Conservation (phyloP, 495 filamentous ascomycete species). For the Xylaria intraflava region DNA sequence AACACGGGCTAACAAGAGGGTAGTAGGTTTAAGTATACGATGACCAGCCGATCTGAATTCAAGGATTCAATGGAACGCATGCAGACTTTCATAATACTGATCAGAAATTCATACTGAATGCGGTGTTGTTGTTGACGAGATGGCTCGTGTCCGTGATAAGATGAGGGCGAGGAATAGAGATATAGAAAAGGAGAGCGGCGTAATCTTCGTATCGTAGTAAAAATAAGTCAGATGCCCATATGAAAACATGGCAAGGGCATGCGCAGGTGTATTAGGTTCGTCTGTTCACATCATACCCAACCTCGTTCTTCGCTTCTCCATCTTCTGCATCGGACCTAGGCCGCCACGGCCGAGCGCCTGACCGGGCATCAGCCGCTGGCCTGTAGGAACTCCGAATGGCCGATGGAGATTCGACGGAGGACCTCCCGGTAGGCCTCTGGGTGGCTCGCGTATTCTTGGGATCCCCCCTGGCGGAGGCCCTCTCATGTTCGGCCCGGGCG, state of each 20-base stretch:
- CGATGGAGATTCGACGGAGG: conserved; percentile 21
- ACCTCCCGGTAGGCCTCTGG: conserved; percentile 29
- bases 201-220: conserved; percentile 1
- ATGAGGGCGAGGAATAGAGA: too few relatives aligned
- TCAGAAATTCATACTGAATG: background rate
- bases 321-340: conserved; percentile 30
- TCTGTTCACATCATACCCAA: conserved; percentile 74
- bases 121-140: background rate
- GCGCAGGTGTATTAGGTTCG: background rate
- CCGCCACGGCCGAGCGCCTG: conserved; percentile 25
- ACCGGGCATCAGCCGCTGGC: conserved; percentile 26
- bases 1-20: background rate
- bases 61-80: background rate
- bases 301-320: conserved; percentile 74
- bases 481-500: conserved; percentile 28
- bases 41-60: background rate
- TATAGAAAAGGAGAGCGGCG: background rate
- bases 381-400: conserved; percentile 24
- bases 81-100: background rate
- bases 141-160: background rate
- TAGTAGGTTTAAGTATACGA: background rate
- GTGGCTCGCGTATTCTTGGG: conserved; percentile 14
- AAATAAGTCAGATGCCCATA: background rate
- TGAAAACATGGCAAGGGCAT: background rate
- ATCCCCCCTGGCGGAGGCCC: conserved; percentile 12